A percentile compares a stretch with the other conserved stretches of the same genome.
These are phyloP conservation scores for Salix caprea DNA, from an alignment of 345 rosid genomes.

Conservation along the genomic window DNA sequence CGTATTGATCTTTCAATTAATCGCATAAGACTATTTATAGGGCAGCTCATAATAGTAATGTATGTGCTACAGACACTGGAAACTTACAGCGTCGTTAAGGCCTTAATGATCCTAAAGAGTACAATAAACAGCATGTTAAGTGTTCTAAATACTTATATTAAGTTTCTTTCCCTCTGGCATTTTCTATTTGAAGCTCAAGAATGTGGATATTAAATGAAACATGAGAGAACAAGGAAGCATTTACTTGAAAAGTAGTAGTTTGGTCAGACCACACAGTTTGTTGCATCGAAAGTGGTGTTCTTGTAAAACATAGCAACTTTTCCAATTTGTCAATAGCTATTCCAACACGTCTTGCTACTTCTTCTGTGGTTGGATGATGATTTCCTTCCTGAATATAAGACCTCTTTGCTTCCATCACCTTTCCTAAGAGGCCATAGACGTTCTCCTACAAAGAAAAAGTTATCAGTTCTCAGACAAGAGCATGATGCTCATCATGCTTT, in stretches of 20 bases:
- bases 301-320: constrained; percentile 42
- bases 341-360: constrained; percentile 64
- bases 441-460: constrained; percentile 42
- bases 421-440: constrained; percentile 45
- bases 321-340: constrained; percentile 57
- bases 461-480: background rate
- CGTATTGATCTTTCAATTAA: background rate
- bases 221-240: background rate
- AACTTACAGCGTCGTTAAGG: background rate
- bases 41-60: background rate
- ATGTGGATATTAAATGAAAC: background rate
- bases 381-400: constrained; percentile 56
- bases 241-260: constrained; percentile 72
- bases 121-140: background rate
- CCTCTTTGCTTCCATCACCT: constrained; percentile 63
- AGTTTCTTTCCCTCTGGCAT: background rate
- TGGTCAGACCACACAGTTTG: constrained; percentile 74
- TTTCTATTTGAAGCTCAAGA: background rate
- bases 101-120: background rate
- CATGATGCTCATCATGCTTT: background rate
- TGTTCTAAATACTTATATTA: background rate
- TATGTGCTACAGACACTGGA: background rate
- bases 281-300: constrained; percentile 69
- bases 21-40: background rate
- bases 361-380: constrained; percentile 51